Conservation (phyloP, 1,284 basidiomycete genomes). For the Apiotrichum laibachii region DNA sequence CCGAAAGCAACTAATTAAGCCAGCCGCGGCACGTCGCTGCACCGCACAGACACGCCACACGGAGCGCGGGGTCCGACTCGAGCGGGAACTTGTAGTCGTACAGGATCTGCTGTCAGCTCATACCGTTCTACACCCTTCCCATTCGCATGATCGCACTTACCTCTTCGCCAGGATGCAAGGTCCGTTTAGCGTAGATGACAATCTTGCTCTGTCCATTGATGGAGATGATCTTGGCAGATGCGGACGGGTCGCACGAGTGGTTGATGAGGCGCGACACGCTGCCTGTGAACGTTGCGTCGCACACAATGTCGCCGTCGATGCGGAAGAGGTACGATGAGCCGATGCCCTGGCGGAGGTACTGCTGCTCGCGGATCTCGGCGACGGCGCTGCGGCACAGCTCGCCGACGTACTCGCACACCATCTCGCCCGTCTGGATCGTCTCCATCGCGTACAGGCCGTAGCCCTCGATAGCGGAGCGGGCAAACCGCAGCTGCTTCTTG, state of each 20-base stretch:
- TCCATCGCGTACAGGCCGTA: conserved; percentile 97
- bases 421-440: conserved; percentile 87
- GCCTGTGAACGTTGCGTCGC: conserved; percentile 98
- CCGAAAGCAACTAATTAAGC: conserved; percentile 63
- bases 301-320: conserved; percentile 86
- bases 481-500: conserved; percentile 97
- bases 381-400: conserved; percentile 94
- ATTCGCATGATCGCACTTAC: conserved; percentile 72
- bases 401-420: conserved; percentile 99
- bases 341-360: conserved; percentile 89
- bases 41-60: conserved; percentile 81
- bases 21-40: conserved; percentile 81
- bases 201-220: conserved; percentile 95
- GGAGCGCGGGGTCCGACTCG: conserved; percentile 41
- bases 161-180: conserved; percentile 89
- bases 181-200: conserved; percentile 95
- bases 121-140: neutral
- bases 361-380: conserved; percentile 94
- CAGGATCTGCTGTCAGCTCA: conserved; percentile 24
- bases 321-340: conserved; percentile 92
- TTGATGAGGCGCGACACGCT: conserved; percentile 96
- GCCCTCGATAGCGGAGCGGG: conserved; percentile 93
- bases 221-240: conserved; percentile 96
- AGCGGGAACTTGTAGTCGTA: conserved; percentile 49
- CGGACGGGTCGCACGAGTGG: conserved; percentile 95